Evolutionary conservation across 169 alveolate species (phyloP).

Genomic region (Amoebophrya sp.): DNA sequence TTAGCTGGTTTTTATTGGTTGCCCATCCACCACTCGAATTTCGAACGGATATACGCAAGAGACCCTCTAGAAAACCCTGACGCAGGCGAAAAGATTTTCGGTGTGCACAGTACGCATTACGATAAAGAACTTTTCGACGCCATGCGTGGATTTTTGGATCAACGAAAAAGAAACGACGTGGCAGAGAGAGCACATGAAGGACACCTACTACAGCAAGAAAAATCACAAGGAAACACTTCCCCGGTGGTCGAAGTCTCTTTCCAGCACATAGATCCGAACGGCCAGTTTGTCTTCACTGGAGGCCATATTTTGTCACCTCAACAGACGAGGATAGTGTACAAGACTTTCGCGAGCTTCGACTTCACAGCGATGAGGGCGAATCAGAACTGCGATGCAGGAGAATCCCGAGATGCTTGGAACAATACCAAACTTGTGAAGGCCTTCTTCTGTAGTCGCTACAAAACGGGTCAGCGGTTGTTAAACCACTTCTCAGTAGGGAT

Average conservation of each 20-base stretch:
- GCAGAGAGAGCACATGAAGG: too few relatives aligned
- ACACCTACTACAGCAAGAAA: too few relatives aligned
- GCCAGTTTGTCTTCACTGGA: slow-evolving; percentile 30
- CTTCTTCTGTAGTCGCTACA: slow-evolving; percentile 42
- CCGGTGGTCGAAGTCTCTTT: not conserved
- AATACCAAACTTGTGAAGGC: not conserved
- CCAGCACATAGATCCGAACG: slow-evolving; percentile 37
- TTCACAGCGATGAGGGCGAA: not conserved
- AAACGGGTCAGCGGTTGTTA: slow-evolving; percentile 39
- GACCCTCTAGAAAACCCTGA: not conserved
- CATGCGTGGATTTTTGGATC: not conserved
- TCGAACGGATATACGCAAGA: not conserved
- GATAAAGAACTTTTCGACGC: not conserved
- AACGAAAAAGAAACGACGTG: too few relatives aligned
- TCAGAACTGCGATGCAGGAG: not conserved
- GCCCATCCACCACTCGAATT: not conserved
- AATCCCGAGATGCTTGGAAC: not conserved
- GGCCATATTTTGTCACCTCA: slow-evolving; percentile 39
- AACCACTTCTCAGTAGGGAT: not conserved
- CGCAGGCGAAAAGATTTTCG: not conserved
- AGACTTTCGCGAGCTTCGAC: not conserved
- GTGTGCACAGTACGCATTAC: not conserved
- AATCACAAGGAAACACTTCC: too few relatives aligned
- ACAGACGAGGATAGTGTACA: slow-evolving; percentile 22
- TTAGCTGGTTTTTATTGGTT: not conserved